These are phyloP conservation scores for Ogataea chonburiensis DNA, from an alignment of 805 yeast species.

Conservation along the genomic window DNA sequence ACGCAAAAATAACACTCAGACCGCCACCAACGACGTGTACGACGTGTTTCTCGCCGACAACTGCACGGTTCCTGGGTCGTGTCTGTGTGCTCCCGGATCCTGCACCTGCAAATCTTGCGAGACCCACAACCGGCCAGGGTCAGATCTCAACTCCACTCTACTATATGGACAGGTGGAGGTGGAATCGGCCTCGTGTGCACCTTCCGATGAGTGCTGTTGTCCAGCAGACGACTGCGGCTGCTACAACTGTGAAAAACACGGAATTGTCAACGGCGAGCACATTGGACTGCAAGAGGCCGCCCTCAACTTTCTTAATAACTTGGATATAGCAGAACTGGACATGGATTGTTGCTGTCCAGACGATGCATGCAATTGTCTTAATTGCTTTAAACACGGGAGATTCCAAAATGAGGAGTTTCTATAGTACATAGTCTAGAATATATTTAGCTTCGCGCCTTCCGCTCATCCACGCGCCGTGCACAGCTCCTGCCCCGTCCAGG, in stretches of 20 bases:
- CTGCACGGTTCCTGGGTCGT: constrained; percentile 36
- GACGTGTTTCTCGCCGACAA: constrained; percentile 34
- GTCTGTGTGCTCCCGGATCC: constrained; percentile 32
- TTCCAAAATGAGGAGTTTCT: constrained; percentile 17
- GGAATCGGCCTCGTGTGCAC: constrained; percentile 1
- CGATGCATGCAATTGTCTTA: constrained; percentile 32
- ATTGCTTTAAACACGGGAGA: constrained; percentile 35
- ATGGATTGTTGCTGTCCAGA: constrained; percentile 34
- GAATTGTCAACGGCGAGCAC: constrained; percentile 30
- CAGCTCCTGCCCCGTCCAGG: constrained; percentile 86
- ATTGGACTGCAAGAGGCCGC: constrained; percentile 25
- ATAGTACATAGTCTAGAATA: constrained; percentile 22
- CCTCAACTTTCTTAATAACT: constrained; percentile 21
- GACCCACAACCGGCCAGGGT: constrained; percentile 24
- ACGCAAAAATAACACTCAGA: neutral
- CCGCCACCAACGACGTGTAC: constrained; percentile 17
- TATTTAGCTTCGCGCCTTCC: constrained; percentile 40
- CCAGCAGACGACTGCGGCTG: constrained; percentile 35
- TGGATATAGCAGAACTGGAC: constrained; percentile 24
- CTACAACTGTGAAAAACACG: constrained; percentile 35
- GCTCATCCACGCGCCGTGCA: constrained; percentile 85
- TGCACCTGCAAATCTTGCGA: constrained; percentile 35
- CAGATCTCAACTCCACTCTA: constrained; percentile 7
- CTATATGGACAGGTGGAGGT: constrained; percentile 24
- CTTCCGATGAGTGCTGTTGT: constrained; percentile 30